Conservation (phyloP, 139 green algal species). For the Chlamydomonas sphaeroides region DNA sequence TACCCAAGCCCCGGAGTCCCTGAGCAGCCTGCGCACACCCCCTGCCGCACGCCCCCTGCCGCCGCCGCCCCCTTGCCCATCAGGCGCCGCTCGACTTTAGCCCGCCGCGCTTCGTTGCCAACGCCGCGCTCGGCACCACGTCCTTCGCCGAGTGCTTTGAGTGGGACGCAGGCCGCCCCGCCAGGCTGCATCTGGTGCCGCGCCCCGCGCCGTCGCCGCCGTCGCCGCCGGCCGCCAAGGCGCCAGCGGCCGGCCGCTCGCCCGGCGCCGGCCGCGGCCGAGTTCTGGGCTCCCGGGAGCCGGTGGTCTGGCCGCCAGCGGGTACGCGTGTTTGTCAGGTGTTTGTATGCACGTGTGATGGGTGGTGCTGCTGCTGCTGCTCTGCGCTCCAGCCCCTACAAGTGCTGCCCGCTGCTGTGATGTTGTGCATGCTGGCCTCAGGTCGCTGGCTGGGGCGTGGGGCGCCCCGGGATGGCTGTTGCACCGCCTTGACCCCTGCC, state of each 20-base stretch:
- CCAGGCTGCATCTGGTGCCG: constrained; percentile 22
- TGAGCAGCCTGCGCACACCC: not conserved
- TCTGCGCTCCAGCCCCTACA: no score
- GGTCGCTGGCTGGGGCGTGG: no score
- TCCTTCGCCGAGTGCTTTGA: constrained; percentile 48
- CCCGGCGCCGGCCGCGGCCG: not conserved
- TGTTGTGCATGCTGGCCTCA: no score
- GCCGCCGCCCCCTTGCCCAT: not conserved
- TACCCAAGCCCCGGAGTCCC: no score
- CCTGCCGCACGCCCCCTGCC: not conserved
- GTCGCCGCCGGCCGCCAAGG: not conserved
- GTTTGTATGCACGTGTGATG: not conserved
- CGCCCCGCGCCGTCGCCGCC: not conserved
- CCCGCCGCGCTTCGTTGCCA: constrained; percentile 3
- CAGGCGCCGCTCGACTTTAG: constrained; percentile 28
- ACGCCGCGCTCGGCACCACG: not conserved
- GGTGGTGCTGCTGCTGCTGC: no score
- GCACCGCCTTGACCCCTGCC: not conserved
- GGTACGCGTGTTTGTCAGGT: not conserved
- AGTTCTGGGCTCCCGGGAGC: not conserved
- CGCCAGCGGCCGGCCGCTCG: not conserved
- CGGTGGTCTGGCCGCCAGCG: constrained; percentile 15
- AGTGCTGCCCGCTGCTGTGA: no score
- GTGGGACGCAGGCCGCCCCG: constrained; percentile 25
- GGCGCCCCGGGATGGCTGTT: no score